Evolutionary conservation across 768 basidiomycete species (phyloP), one percentile per base, ranked within the genome.

Genomic region (Auricularia sp.): DNA sequence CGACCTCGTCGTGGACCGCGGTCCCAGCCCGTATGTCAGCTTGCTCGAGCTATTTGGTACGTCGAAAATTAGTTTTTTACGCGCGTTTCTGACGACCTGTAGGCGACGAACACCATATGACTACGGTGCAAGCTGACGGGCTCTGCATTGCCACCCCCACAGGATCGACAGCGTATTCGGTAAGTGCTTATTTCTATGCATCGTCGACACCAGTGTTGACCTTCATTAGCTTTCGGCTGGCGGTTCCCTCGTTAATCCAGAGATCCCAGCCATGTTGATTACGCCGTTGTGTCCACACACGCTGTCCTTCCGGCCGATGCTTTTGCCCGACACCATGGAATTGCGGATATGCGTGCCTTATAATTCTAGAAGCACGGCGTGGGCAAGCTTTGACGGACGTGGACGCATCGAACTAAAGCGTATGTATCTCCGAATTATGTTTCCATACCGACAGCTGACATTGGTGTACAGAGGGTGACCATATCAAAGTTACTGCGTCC

Each of bases 91-190:
- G 47, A n/a, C 61, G 24, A 69, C 63, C 39, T 51, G 11, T 68
- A 98, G 96, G 94, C 66, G 97, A 99, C 73, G 96, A 99, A 68
- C 93, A 99, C 75, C 97, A 98, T 78, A 88, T 99, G 84, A 99
- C 97, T 1, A 99, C 97, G 2, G 97, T 98, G 2, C 97, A 98
- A 77, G 97, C 95, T 0, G 97, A 99, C 71, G 97, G 97, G 13
- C 79, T 99, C 54, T 93, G 91, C 36, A 88, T 99, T 16, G 89
- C 89, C 29, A 99, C 97, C 0, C 97, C 97, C 7, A 99, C 97
- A 0, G 97, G 97, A 3, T 98, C 97, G 0, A 99, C 97, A 11
- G 97, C 97, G 3, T 99, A 99, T 75, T 99, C 97, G 16, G 92
- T 94, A 70, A 58, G 88, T 78, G 65, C 45, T 24, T 62, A 11